These are phyloP conservation scores for Ascochyta fabae DNA, from an alignment of 2,329 filamentous ascomycete genomes.

Conservation along the genomic window DNA sequence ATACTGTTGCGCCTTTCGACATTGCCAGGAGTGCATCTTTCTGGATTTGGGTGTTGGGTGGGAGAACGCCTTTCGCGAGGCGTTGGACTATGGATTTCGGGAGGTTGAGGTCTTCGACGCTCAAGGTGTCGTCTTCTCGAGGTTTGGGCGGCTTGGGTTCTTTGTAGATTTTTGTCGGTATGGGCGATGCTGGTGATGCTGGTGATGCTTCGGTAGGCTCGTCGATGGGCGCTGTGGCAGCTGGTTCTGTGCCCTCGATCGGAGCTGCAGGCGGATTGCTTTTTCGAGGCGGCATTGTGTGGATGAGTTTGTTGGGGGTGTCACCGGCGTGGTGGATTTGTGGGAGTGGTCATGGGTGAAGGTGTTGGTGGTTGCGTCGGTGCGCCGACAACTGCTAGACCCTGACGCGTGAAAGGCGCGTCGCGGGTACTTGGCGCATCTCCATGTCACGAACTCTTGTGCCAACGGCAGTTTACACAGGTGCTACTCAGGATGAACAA, in stretches of 20 bases:
- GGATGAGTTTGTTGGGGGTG: neutral
- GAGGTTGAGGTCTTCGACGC: conserved; percentile 70
- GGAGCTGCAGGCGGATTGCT: conserved; percentile 53
- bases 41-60: conserved; percentile 82
- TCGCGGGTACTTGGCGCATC: conserved; percentile 11
- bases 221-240: conserved; percentile 2
- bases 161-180: conserved; percentile 14
- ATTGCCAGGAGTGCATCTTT: conserved; percentile 80
- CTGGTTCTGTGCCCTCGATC: conserved; percentile 43
- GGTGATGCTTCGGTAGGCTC: conserved; percentile 5
- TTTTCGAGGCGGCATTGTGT: conserved; percentile 56
- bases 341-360: conserved; percentile 17
- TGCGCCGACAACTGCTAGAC: conserved; percentile 26
- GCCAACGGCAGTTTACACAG: neutral
- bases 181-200: conserved; percentile 10
- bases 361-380: conserved; percentile 19
- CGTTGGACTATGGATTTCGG: conserved; percentile 83
- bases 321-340: conserved; percentile 6
- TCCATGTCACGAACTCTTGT: conserved; percentile 5
- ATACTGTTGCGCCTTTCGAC: conserved; percentile 82
- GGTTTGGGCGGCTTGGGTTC: conserved; percentile 15
- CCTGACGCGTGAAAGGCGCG: conserved; percentile 36
- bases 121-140: conserved; percentile 49
- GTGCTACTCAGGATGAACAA: neutral
- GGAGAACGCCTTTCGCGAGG: conserved; percentile 79